Base-by-base conservation (phyloP, 495 filamentous ascomycete species). In the Pyronema omphalodes region DNA sequence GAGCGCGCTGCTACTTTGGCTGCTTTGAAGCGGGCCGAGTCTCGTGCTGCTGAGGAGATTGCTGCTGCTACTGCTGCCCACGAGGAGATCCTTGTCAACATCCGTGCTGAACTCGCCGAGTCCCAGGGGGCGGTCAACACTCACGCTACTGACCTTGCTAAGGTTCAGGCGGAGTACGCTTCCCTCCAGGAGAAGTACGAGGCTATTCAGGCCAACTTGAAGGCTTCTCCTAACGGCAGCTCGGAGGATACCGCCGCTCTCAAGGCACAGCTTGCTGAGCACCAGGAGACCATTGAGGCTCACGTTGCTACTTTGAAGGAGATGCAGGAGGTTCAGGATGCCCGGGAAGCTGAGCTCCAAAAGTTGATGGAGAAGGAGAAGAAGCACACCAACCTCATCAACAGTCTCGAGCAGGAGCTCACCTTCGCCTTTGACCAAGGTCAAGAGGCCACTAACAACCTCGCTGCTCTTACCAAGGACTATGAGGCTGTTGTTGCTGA, bases 341-440 rank as follows among this genome's bases (percentile, higher is more conserved):
- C 57, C 19, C 44, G 50, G 9, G 54, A 66, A 44, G 64, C 67
- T 14, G 72, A 82, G 37, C 67, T 85, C 43, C 74, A 79, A 51
- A 73, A 72, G 55, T 69, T 81, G 49, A 70, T 63, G 9, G 69
- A 73, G 40, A 77, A 81, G 66, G 82, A 84, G 67, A 68, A 86
- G 69, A 93, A 91, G 72, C 89, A 88, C 67, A 83, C 83, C 12
- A 80, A 84, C 44, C 71, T 99, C 7, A 83, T 96, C 7, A 87
- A 95, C 63, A 91, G 96, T 68, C 80, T 99, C 14, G 91, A 99
- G 67, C 88, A 99, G 56, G 89, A 99, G 61, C 78, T 99, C n/a
- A 82, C 84, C 57, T 86, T 74, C 64, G 94, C 86, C 68, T 98
- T 83, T 66, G 91, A 98, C 55, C 86, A 94, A 63, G 86, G 89